These are phyloP conservation scores for Syzygium syzygioides DNA, from an alignment of 441 rosid species.

Conservation along the genomic window DNA sequence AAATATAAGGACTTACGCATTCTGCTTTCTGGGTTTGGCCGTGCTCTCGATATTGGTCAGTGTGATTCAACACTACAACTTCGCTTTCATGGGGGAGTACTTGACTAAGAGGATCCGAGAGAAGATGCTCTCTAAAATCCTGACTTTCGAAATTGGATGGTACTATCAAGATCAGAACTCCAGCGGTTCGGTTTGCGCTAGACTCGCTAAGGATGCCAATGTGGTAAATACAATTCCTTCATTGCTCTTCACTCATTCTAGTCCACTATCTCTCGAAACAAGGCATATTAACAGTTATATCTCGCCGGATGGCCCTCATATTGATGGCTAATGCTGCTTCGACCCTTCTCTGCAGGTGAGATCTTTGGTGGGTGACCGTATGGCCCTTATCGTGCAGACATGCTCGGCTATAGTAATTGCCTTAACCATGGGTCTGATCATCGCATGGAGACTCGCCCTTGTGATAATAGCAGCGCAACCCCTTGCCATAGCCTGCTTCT, in stretches of 20 bases:
- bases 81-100: constrained; percentile 67
- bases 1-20: constrained; percentile 41
- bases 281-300: background rate
- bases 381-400: constrained; percentile 57
- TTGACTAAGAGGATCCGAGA: constrained; percentile 64
- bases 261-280: background rate
- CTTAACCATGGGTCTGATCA: constrained; percentile 62
- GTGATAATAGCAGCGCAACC: constrained; percentile 80
- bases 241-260: background rate
- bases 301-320: too few species aligned
- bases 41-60: constrained; percentile 40
- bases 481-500: constrained; percentile 51
- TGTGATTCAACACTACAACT: constrained; percentile 57
- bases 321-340: background rate
- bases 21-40: constrained; percentile 48
- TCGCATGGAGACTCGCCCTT: constrained; percentile 75
- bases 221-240: constrained; percentile 32
- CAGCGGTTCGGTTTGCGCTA: constrained; percentile 64
- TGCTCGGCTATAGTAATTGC: constrained; percentile 57
- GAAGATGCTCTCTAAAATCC: constrained; percentile 59
- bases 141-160: constrained; percentile 78
- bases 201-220: constrained; percentile 72
- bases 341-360: constrained; percentile 41
- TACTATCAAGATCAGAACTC: constrained; percentile 68
- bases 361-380: constrained; percentile 68